Evolutionary conservation across 768 basidiomycete genomes (phyloP), one percentile per base, ranked within the genome.

Genomic region (Mycena maculata): DNA sequence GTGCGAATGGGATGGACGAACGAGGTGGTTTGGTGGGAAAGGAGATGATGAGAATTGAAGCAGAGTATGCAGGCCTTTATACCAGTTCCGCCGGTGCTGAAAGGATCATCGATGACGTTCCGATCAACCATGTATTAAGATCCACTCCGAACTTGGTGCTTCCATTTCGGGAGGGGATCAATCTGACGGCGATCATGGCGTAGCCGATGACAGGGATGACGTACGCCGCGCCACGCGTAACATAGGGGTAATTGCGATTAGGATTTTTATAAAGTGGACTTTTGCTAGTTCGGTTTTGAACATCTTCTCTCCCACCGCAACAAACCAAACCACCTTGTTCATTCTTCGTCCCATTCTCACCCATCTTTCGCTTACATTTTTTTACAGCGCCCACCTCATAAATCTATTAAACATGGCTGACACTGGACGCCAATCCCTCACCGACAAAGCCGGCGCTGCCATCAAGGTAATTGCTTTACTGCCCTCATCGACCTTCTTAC

Each of bases 341-440:
- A 22, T 33, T 11, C 49, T 9, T 49, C 16, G 28, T 18, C 28
- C 16, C 1, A 33, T 33, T 13, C 12, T 52, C 23, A 8, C 28
- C 28, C 16, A 38, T 23, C 31, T 36, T 53, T 23, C 31, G 23
- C 36, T 53, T 22, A 53, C 11, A 12, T 38, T 12, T 13, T 9
- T 12, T 23, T 8, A 15, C 33, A 53, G 33, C 36, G 10, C n/a
- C 33, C 50, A 36, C 13, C 20, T 20, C 30, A 7, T 28, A 23
- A 53, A 31, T 7, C 20, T 10, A 25, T 31, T 36, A 36, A 82
- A 59, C 69, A 88, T 88, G 87, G 85, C 87, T 74, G 87, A 90
- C 73, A 77, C 81, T 56, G 82, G 77, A 62, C 88, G 88, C 71
- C 86, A 88, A 82, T 84, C 82, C 63, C 77, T 87, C 78, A 85